Percentiles rank a stretch among this genome's conserved stretches.
Evolutionary conservation across 352 stramenopile genomes (phyloP).

Genomic region (Globisporangium nodosum): DNA sequence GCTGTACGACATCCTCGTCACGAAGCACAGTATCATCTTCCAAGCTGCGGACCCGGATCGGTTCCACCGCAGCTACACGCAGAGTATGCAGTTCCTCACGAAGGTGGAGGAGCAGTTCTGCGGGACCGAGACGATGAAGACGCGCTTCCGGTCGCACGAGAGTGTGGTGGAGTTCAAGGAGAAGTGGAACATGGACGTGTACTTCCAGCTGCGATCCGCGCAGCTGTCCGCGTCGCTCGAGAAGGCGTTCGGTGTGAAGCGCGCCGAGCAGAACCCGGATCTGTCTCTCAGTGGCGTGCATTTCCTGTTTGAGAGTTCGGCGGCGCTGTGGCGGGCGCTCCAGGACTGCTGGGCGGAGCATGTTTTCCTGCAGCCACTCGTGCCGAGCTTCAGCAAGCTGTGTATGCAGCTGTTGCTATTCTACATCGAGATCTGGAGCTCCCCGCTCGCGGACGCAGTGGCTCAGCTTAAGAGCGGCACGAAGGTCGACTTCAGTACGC

Average conservation of each 20-base stretch:
- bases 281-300: constrained; percentile 3
- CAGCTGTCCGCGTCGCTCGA: constrained; percentile 49
- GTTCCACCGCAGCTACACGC: constrained; percentile 79
- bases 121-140: constrained; percentile 45
- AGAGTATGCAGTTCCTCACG: constrained; percentile 66
- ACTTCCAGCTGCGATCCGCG: constrained; percentile 73
- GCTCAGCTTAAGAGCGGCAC: constrained; percentile 29
- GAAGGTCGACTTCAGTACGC: constrained; percentile 40
- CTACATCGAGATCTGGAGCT: constrained; percentile 52
- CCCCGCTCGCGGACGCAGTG: constrained; percentile 41
- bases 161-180: constrained; percentile 78
- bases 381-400: constrained; percentile 63
- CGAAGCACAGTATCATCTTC: constrained; percentile 79
- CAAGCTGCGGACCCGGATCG: constrained; percentile 67
- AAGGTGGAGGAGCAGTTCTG: constrained; percentile 54
- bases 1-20: constrained; percentile 53
- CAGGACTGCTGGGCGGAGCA: constrained; percentile 50
- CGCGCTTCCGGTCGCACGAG: constrained; percentile 62
- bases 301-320: constrained; percentile 51
- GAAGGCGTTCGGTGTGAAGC: constrained; percentile 35
- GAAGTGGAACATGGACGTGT: constrained; percentile 87
- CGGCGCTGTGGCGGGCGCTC: constrained; percentile 37
- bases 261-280: constrained; percentile 17
- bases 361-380: constrained; percentile 50
- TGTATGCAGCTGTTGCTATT: constrained; percentile 64